A percentile compares a stretch with the other conserved stretches of the same genome.
Conservation (phyloP, 1,139 yeast genomes). For the Geotrichum candidum region DNA sequence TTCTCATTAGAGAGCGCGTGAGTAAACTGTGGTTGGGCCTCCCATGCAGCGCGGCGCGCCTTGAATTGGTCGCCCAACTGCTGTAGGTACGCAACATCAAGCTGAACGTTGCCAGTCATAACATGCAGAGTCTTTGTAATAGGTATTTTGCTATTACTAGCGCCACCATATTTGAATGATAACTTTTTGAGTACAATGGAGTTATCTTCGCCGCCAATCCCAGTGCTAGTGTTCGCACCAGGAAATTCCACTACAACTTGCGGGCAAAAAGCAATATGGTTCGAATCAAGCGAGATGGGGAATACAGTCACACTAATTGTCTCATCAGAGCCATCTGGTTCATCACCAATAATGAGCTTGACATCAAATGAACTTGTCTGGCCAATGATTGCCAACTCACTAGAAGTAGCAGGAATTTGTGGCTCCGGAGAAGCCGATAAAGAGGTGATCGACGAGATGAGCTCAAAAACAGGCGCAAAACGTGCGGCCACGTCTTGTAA, state of each 20-base stretch:
- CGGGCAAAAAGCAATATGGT: slow-evolving; percentile 5
- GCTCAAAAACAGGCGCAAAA: slow-evolving; percentile 6
- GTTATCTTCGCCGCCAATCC: neutral
- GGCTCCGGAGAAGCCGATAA: neutral
- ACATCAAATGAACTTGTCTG: slow-evolving; percentile 23
- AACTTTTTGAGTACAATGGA: slow-evolving; percentile 3
- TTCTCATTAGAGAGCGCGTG: neutral
- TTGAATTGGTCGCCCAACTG: slow-evolving; percentile 1
- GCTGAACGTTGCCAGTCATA: slow-evolving; percentile 5
- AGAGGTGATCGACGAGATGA: neutral
- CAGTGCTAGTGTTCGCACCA: neutral
- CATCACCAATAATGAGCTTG: slow-evolving; percentile 8
- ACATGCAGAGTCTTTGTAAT: slow-evolving; percentile 3
- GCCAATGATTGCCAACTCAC: slow-evolving; percentile 7
- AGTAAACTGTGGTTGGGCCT: neutral
- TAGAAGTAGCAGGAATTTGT: neutral
- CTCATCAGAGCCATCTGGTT: slow-evolving; percentile 9
- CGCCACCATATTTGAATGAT: slow-evolving; percentile 1
- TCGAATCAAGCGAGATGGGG: slow-evolving; percentile 23
- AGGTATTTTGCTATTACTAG: neutral
- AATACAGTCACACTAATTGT: slow-evolving; percentile 18
- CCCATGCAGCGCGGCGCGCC: neutral
- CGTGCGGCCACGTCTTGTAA: slow-evolving; percentile 12
- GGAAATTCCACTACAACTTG: slow-evolving; percentile 4
- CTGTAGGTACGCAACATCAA: neutral